These are phyloP conservation scores for Eucalyptus pumila DNA, from an alignment of 345 rosid genomes.

Conservation along the genomic window DNA sequence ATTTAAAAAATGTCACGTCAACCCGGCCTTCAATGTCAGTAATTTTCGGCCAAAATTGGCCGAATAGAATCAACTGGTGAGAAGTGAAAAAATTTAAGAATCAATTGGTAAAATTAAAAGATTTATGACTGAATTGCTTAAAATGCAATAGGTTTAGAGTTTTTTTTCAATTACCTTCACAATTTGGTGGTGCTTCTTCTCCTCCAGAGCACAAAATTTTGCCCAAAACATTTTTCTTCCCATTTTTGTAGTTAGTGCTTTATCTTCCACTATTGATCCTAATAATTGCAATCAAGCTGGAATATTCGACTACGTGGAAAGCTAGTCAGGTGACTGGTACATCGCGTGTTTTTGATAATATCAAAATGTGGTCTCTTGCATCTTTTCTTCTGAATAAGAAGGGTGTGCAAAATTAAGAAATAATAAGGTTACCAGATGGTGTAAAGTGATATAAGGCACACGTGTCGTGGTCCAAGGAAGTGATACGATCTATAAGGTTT, in stretches of 20 bases:
- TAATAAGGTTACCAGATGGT: not conserved
- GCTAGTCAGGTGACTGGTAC: not conserved
- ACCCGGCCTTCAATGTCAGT: accelerated
- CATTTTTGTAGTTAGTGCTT: not conserved
- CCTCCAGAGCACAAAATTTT: not conserved
- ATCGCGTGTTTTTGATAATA: not conserved
- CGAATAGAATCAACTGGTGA: too few relatives aligned
- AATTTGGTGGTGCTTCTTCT: not conserved
- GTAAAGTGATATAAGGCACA: not conserved
- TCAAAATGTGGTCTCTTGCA: not conserved
- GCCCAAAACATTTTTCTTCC: not conserved
- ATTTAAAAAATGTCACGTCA: too few relatives aligned
- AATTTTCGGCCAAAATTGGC: too few relatives aligned
- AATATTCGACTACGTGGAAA: not conserved
- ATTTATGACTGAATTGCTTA: too few relatives aligned
- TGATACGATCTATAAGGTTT: too few relatives aligned
- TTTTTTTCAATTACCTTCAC: not conserved
- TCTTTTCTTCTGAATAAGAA: not conserved
- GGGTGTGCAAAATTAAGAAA: not conserved
- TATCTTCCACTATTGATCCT: not conserved
- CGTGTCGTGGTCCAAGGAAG: not conserved
- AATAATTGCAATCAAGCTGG: not conserved
- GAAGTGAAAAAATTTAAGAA: too few relatives aligned
- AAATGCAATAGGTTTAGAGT: too few relatives aligned
- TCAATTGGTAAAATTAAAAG: too few relatives aligned